Conservation (phyloP, 2,329 filamentous ascomycete species). For the Spiromastix sp. region DNA sequence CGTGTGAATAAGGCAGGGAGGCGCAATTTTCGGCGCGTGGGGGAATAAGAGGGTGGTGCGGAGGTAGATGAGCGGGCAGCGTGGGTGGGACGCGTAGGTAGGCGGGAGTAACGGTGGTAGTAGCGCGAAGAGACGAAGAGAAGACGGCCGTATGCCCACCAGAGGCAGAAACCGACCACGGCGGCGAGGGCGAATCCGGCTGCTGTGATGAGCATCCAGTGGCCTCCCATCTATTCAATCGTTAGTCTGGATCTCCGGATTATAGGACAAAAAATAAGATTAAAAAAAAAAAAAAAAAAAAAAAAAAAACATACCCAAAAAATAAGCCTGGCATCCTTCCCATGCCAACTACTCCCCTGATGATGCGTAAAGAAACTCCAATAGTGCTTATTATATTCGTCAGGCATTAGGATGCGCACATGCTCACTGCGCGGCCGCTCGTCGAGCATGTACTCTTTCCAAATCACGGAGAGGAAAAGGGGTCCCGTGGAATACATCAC, state of each 20-base stretch:
- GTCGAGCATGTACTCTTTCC: slow-evolving; percentile 58
- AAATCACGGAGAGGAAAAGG: slow-evolving; percentile 63
- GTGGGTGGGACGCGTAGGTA: slow-evolving; percentile 7
- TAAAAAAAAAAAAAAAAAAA: not conserved
- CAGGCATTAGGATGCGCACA: slow-evolving; percentile 57
- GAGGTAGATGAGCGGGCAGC: slow-evolving; percentile 4
- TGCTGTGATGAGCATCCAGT: slow-evolving; percentile 46
- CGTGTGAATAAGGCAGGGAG: slow-evolving; percentile 28
- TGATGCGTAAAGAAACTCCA: slow-evolving; percentile 66
- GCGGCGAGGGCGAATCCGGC: slow-evolving; percentile 41
- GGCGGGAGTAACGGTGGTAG: slow-evolving; percentile 28
- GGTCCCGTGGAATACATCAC: slow-evolving; percentile 73
- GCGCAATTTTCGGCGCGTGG: slow-evolving; percentile 23
- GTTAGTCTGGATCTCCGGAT: not conserved
- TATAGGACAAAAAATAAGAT: not conserved
- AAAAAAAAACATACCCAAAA: slow-evolving; percentile 44
- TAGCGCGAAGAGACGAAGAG: slow-evolving; percentile 31
- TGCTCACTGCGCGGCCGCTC: slow-evolving; percentile 36
- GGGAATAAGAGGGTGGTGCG: slow-evolving; percentile 21
- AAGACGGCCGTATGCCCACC: slow-evolving; percentile 41
- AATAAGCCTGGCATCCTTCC: slow-evolving; percentile 52
- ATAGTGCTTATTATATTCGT: slow-evolving; percentile 56
- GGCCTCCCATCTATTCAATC: slow-evolving; percentile 38
- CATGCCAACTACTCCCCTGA: slow-evolving; percentile 56
- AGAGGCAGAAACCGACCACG: slow-evolving; percentile 37